These are phyloP conservation scores for Penicillium turbatum DNA, from an alignment of 495 filamentous ascomycete species.

Conservation along the genomic window DNA sequence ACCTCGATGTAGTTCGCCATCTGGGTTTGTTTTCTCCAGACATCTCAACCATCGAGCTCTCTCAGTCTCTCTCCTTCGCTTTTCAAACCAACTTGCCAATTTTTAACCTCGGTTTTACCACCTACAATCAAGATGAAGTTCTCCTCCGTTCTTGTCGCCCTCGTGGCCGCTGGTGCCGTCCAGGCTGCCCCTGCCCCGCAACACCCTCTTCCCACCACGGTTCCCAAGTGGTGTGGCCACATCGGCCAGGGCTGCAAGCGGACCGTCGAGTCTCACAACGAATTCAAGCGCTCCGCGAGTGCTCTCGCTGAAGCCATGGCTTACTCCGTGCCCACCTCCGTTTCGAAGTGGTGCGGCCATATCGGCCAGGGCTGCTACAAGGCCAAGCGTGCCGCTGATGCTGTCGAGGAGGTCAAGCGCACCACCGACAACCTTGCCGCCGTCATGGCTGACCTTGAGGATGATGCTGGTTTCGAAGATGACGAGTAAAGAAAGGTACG, in stretches of 20 bases:
- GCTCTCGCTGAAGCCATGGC: conserved; percentile 45
- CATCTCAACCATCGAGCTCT: conserved; percentile 12
- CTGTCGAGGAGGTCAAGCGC: conserved; percentile 35
- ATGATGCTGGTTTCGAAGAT: conserved; percentile 9
- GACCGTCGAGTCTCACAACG: conserved; percentile 26
- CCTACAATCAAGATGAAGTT: conserved; percentile 44
- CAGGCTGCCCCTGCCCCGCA: conserved; percentile 24
- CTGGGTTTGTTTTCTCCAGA: not conserved
- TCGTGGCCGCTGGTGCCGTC: conserved; percentile 36
- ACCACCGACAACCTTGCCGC: conserved; percentile 38
- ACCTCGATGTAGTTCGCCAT: not conserved
- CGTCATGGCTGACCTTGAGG: conserved; percentile 38
- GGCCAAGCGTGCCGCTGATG: conserved; percentile 45
- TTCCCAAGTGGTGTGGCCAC: conserved; percentile 33
- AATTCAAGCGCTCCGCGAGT: conserved; percentile 50
- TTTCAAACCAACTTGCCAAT: conserved; percentile 4
- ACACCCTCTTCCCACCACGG: not conserved
- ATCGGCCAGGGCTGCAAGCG: conserved; percentile 38
- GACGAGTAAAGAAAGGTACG: conserved; percentile 30
- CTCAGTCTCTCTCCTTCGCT: conserved; percentile 11
- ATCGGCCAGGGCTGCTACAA: conserved; percentile 43
- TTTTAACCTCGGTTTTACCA: conserved; percentile 2
- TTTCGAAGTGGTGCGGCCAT: conserved; percentile 37
- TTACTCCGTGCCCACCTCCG: conserved; percentile 20
- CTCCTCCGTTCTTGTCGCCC: conserved; percentile 32